Base-by-base conservation (phyloP, 257 asterid genomes). In the Vinca minor region DNA sequence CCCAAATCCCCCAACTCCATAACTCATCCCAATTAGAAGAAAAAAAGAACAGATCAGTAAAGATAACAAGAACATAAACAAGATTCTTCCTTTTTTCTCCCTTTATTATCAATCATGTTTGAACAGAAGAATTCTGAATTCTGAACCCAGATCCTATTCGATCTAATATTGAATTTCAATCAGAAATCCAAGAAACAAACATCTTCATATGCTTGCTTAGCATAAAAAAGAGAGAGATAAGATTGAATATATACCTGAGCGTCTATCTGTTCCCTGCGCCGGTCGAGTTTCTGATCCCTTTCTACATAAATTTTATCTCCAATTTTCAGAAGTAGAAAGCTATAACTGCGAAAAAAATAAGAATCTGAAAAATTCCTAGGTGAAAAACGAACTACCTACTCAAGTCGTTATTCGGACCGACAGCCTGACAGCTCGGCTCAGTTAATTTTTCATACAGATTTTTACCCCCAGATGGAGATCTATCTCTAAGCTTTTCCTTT, bases 91-190 rank as follows among this genome's bases (percentile, higher is more conserved):
- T 57, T 15, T 28, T 8, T 17, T 5, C 6, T 14, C 34, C 6
- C 26, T 25, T 4, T 64, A 20, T n/a, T n/a, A 50, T 32, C 23
- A 25, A 25, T 23, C 15, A 20, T 20, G 10, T 9, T 4, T 26
- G 25, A 26, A 20, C 25, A 2, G n/a, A n/a, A n/a, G n/a, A n/a
- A n/a, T n/a, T n/a, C n/a, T n/a, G 20, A 9, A 14, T 21, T 50
- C 32, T 50, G 53, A 61, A 59, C 28, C 45, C 32, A 41, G 49
- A 53, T 53, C 58, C 26, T 5, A 54, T 12, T 25, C 53, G 72
- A 68, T 68, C 72, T 48, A 35, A 35, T 45, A 26, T 29, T 52
- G 38, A 18, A 36, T 36, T 65, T 41, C 35, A 26, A 10, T 14
- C 41, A 50, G 18, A 46, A 42, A n/a, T 11, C 63, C 56, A 61